Evolutionary conservation across 257 asterid genomes (phyloP).

Genomic region (Lycium barbarum): DNA sequence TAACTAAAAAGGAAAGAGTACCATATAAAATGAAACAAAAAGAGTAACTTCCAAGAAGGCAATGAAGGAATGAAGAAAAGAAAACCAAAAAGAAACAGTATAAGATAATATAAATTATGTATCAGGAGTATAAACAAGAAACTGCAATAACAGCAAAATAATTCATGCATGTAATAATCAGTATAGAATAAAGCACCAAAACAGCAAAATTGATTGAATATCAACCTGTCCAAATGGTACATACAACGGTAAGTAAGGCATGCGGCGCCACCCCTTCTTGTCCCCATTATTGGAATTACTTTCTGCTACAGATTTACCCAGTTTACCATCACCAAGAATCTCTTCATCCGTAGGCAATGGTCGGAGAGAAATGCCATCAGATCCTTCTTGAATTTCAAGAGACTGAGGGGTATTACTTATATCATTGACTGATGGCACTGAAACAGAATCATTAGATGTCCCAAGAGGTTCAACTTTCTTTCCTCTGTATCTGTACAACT

Average conservation of each 20-base stretch:
- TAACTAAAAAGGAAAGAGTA: background rate
- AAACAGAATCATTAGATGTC: conserved; percentile 62
- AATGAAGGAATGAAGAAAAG: background rate
- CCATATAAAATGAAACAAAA: conserved; percentile 1
- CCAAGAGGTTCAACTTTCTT: conserved; percentile 57
- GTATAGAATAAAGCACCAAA: background rate
- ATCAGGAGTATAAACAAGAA: conserved; percentile 6
- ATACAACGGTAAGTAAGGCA: conserved; percentile 95
- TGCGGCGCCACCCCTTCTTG: conserved; percentile 69
- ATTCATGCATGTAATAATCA: conserved; percentile 18
- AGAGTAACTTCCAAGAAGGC: background rate
- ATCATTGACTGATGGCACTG: conserved; percentile 68
- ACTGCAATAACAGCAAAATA: background rate
- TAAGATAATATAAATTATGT: background rate
- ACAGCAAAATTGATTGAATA: background rate
- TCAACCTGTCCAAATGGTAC: conserved; percentile 96
- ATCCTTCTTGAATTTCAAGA: conserved; percentile 96
- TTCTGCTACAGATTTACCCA: conserved; percentile 58
- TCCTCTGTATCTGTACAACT: conserved; percentile 58
- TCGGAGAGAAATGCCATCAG: conserved; percentile 92
- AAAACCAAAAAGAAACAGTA: background rate
- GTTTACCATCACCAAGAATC: conserved; percentile 53
- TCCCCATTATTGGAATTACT: conserved; percentile 48
- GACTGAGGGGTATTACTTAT: conserved; percentile 73
- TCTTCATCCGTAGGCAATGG: conserved; percentile 75